Conservation (phyloP, 768 basidiomycete genomes). For the Boletus rex-veris region DNA sequence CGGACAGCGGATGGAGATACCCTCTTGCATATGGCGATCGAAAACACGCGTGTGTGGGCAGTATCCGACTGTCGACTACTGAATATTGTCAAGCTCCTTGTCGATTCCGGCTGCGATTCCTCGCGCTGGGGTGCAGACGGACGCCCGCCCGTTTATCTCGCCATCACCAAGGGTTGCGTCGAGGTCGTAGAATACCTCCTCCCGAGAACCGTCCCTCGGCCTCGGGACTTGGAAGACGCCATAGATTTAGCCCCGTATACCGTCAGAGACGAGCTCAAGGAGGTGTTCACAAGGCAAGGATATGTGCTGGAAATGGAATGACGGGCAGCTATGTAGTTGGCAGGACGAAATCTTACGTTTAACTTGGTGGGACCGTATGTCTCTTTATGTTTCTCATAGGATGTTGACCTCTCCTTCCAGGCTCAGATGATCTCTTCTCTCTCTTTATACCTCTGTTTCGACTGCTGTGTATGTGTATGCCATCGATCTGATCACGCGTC, state of each 20-base stretch:
- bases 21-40: not conserved
- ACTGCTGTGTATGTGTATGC: no score
- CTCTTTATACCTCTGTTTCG: no score
- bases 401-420: no score
- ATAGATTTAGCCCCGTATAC: not conserved
- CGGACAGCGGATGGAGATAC: not conserved
- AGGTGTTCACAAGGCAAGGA: no score
- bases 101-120: conserved; percentile 2
- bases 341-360: no score
- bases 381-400: no score
- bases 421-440: no score
- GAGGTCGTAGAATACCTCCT: not conserved
- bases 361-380: no score
- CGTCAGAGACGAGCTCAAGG: not conserved
- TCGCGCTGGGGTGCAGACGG: not conserved
- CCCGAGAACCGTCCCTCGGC: not conserved
- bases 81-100: not conserved
- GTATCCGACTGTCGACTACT: not conserved
- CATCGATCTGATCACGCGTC: no score
- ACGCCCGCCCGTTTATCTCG: not conserved
- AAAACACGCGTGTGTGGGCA: not conserved
- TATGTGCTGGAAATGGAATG: no score
- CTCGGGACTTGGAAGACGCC: no score
- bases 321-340: no score
- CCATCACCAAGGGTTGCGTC: not conserved